Conservation (phyloP, 2,329 filamentous ascomycete species). For the Nannizzia gypsea region DNA sequence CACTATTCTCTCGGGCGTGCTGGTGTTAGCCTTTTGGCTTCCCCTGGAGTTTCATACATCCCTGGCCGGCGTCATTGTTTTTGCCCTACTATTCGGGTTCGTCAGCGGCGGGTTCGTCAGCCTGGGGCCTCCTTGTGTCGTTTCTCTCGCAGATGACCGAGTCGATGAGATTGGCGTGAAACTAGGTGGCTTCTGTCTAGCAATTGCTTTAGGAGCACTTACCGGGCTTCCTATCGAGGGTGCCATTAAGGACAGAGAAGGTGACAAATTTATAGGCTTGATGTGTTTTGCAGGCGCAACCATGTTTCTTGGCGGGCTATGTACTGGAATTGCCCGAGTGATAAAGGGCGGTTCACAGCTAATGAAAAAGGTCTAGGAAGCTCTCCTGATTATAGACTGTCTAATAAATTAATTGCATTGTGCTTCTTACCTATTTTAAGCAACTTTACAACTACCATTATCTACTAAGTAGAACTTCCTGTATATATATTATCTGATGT, state of each 20-base stretch:
- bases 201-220: not conserved
- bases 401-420: too few relatives aligned
- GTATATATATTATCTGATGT: too few relatives aligned
- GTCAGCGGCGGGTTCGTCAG: conserved; percentile 10
- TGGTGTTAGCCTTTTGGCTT: conserved; percentile 10
- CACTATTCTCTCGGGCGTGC: conserved; percentile 3
- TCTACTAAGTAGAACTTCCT: too few relatives aligned
- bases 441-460: too few relatives aligned
- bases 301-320: not conserved
- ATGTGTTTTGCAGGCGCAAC: conserved; percentile 2
- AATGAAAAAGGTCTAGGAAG: not conserved
- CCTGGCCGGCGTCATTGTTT: conserved; percentile 5
- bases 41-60: conserved; percentile 6
- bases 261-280: not conserved
- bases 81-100: conserved; percentile 7
- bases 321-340: not conserved
- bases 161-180: conserved; percentile 5
- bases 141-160: conserved; percentile 8
- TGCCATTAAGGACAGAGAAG: not conserved
- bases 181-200: not conserved
- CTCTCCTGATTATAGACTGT: not conserved
- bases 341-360: not conserved
- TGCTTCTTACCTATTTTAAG: too few relatives aligned
- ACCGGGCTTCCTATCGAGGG: conserved; percentile 1
- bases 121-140: conserved; percentile 7